Base-by-base conservation (phyloP, 1,139 yeast species). In the Hanseniaspora gamundiae region DNA sequence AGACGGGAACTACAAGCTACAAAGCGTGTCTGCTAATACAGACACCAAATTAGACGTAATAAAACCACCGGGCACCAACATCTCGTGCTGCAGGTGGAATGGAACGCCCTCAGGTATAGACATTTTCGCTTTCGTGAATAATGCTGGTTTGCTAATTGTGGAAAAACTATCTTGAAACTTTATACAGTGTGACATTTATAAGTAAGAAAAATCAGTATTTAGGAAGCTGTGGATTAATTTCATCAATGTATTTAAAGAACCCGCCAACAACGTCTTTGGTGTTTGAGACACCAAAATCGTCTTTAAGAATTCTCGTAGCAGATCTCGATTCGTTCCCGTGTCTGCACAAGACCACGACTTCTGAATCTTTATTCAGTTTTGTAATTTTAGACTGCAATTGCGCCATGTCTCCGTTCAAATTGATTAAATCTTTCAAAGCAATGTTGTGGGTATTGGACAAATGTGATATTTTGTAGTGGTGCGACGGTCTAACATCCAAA, bases 301-400 rank as follows among this genome's bases (percentile, higher is more conserved):
- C 76, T 41, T 69, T 65, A 41, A 91, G 60, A 41, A 70, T 64
- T 48, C 68, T 63, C 0, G 84, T 78, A 0, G 95, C 94, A 17
- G 77, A 62, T 55, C 85, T 91, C 0, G 97, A 88, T 59, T 91
- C 97, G 59, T 86, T 87, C 5, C 99, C 99, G 57, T 70, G 79
- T 35, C 97, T 71, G 60, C 99, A 91, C 14, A 88, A 68, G 4
- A 61, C 59, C 8, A 60, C 45, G 3, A 60, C 51, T 40, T 59
- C 60, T 28, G 55, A 52, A 14, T 52, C 47, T 20, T 45, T 16
- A n/a, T 40, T 41, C 2, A 61, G 17, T 5, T 33, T 38, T 2
- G 63, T 60, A 2, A 60, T 48, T 22, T 39, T 30, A 8, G 49
- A 42, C 39, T 51, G 48, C 28, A 60, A 41, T 39, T 51, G 45